These are phyloP conservation scores for Babesia gibsoni DNA, from an alignment of 169 alveolate species.

Conservation along the genomic window DNA sequence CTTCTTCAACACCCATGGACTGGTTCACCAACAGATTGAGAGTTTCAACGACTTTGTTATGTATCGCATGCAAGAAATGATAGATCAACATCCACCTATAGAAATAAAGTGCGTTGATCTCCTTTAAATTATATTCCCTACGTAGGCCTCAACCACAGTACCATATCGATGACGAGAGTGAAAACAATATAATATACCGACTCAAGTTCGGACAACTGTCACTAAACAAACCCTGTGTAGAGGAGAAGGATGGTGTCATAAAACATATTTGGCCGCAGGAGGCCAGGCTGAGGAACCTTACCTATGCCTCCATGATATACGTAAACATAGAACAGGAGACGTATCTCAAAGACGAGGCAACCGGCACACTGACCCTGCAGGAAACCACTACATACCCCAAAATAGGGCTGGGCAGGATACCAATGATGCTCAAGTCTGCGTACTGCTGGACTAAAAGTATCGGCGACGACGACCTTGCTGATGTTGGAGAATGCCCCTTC, in stretches of 20 bases:
- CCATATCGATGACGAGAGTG: conserved; percentile 81
- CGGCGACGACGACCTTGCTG: conserved; percentile 86
- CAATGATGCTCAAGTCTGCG: conserved; percentile 95
- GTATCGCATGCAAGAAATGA: conserved; percentile 92
- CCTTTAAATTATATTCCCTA: neutral
- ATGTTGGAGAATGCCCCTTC: conserved; percentile 94
- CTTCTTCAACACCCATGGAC: conserved; percentile 85
- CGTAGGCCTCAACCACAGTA: conserved; percentile 86
- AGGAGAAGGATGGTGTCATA: conserved; percentile 88
- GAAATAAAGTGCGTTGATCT: conserved; percentile 72
- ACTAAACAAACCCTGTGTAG: conserved; percentile 88
- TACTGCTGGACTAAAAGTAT: conserved; percentile 91
- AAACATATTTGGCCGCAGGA: conserved; percentile 94
- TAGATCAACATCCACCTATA: conserved; percentile 91
- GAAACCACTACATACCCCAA: conserved; percentile 80
- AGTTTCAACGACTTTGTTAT: conserved; percentile 93
- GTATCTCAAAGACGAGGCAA: conserved; percentile 74
- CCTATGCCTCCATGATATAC: conserved; percentile 82
- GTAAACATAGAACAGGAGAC: conserved; percentile 85
- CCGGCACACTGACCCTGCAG: conserved; percentile 67
- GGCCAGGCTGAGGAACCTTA: conserved; percentile 93
- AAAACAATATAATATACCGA: conserved; percentile 81
- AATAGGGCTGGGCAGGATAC: conserved; percentile 91
- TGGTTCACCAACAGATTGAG: conserved; percentile 94
- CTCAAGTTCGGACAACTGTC: conserved; percentile 91